Base-by-base conservation (phyloP, 305 asterid species). In the Euphrasia arctica region DNA sequence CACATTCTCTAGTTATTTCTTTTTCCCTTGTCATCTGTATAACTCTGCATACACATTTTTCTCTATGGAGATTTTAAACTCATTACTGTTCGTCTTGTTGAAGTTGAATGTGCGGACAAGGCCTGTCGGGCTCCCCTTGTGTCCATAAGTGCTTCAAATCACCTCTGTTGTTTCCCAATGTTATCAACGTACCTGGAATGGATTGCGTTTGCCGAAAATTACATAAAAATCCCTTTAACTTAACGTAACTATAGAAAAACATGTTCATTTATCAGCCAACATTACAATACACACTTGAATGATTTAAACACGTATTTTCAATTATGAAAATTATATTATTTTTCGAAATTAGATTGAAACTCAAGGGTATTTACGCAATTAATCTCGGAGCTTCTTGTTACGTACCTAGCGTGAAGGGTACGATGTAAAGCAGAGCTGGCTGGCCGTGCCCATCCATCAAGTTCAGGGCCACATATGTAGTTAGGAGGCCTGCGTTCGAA, bases 371-470 rank as follows among this genome's bases (percentile, higher is more conserved):
- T 9, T 56, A 14, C 7, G 41, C 27, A 54, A 54, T 25, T 54
- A 54, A 9, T 4, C 8, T 2, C 28, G 2, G 13, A 28, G 31
- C 15, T 67, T 41, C 10, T 13, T 36, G 55, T 13, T 32, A 39
- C 49, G 4, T 71, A 85, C 93, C 88, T 63, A 85, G 67, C 0
- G 84, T 85, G 79, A 81, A 83, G 3, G 94, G 94, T 5, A 85
- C 94, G 15, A 85, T 85, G 77, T 85, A 85, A 22, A 85, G 94
- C 79, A 85, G 64, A 36, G 90, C 94, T 4, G 94, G 94, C 15
- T 85, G 90, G 49, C 94, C 94, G 63, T 83, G 87, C 58, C 94
- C 94, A 11, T 83, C 90, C 90, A 83, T 85, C 86, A 85, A 54
- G 82, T 79, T 83, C 61, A 85, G 81, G 43, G 90, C 93, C 75